These are phyloP conservation scores for Aureobasidium mangrovei DNA, from an alignment of 2,329 filamentous ascomycete species.

Conservation along the genomic window DNA sequence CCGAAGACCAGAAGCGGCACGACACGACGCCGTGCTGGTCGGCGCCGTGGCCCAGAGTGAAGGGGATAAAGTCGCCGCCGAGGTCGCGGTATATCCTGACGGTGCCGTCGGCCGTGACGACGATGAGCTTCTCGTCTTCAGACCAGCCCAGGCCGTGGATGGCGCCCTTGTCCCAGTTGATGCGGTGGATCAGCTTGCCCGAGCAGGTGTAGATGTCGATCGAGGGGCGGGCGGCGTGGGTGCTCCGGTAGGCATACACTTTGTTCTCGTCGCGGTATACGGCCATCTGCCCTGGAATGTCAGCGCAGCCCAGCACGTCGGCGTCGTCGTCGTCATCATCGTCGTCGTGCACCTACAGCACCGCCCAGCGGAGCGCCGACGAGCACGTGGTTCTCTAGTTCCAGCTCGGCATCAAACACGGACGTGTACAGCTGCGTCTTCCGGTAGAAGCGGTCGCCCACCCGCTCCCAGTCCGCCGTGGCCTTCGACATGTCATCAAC, in stretches of 20 bases:
- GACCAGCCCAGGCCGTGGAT: slow-evolving; percentile 93
- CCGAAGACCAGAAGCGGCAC: slow-evolving; percentile 85
- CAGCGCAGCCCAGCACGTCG: slow-evolving; percentile 16
- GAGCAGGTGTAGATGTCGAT: slow-evolving; percentile 94
- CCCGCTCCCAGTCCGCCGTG: slow-evolving; percentile 86
- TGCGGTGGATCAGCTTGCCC: slow-evolving; percentile 75
- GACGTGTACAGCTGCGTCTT: slow-evolving; percentile 89
- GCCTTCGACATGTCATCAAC: slow-evolving; percentile 45
- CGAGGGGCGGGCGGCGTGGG: slow-evolving; percentile 63
- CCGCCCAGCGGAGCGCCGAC: slow-evolving; percentile 88
- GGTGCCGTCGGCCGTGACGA: slow-evolving; percentile 80
- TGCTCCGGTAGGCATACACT: slow-evolving; percentile 66
- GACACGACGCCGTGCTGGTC: slow-evolving; percentile 79
- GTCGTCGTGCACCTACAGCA: slow-evolving; percentile 59
- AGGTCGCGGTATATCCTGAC: slow-evolving; percentile 85
- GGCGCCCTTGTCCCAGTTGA: slow-evolving; percentile 81
- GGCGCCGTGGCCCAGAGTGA: slow-evolving; percentile 78
- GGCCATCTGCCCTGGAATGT: slow-evolving; percentile 49
- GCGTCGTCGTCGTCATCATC: not conserved
- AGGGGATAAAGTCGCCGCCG: slow-evolving; percentile 92
- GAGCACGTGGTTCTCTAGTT: slow-evolving; percentile 90
- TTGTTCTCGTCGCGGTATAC: slow-evolving; percentile 84
- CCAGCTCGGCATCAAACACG: slow-evolving; percentile 85
- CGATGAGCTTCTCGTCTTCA: slow-evolving; percentile 83
- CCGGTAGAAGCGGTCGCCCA: slow-evolving; percentile 90